Conservation (phyloP, 352 stramenopile species). For the Peronospora farinosa region DNA sequence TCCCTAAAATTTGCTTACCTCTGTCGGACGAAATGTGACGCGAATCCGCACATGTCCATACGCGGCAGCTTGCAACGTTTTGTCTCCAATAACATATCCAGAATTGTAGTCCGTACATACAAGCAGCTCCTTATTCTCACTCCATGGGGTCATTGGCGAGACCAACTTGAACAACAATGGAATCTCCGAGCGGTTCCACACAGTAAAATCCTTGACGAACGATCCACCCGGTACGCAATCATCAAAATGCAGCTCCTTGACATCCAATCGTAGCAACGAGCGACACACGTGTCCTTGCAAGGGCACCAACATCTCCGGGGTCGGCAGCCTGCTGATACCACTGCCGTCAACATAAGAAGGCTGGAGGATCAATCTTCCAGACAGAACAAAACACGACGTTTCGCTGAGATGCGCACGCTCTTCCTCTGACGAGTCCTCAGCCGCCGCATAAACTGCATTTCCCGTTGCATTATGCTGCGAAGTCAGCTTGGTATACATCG, state of each 20-base stretch:
- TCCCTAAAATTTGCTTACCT: constrained; percentile 37
- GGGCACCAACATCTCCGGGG: constrained; percentile 64
- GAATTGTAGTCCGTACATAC: constrained; percentile 86
- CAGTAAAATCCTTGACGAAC: constrained; percentile 87
- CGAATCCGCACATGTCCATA: constrained; percentile 83
- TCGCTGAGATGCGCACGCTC: constrained; percentile 76
- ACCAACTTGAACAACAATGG: constrained; percentile 81
- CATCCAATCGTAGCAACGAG: constrained; percentile 74
- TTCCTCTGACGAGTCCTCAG: constrained; percentile 77
- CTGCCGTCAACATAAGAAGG: constrained; percentile 31
- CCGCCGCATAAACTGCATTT: constrained; percentile 17
- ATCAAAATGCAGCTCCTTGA: constrained; percentile 87
- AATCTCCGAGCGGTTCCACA: constrained; percentile 88
- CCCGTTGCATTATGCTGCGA: constrained; percentile 21
- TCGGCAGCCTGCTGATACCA: constrained; percentile 21
- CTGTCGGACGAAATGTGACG: constrained; percentile 74
- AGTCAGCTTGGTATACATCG: constrained; percentile 58
- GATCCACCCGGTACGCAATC: constrained; percentile 81
- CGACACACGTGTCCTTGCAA: constrained; percentile 79
- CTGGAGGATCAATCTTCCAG: constrained; percentile 56
- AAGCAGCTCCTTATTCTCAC: constrained; percentile 62
- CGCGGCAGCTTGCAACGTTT: constrained; percentile 69
- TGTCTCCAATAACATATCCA: constrained; percentile 76
- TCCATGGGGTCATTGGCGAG: constrained; percentile 58
- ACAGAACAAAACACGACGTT: constrained; percentile 74